Percentiles rank a stretch among this genome's conserved stretches.
These are phyloP conservation scores for Penicillium alfredii DNA, from an alignment of 495 filamentous ascomycete genomes.

Conservation along the genomic window DNA sequence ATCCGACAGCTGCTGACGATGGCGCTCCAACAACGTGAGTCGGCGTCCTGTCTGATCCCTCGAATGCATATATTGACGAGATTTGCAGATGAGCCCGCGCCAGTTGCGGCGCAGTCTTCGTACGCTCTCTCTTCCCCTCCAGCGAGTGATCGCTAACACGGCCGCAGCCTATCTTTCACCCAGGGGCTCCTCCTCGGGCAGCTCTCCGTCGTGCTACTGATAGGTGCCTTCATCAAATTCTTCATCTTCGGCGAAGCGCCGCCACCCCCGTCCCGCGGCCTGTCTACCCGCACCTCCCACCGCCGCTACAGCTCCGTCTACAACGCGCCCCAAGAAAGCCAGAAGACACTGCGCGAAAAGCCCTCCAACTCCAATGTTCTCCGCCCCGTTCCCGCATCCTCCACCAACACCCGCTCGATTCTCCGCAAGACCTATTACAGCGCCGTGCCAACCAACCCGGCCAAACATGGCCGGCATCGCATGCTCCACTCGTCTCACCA, in stretches of 20 bases:
- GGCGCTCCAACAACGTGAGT: conserved; percentile 34
- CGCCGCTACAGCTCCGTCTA: conserved; percentile 57
- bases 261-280: conserved; percentile 69
- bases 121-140: conserved; percentile 19
- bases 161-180: conserved; percentile 15
- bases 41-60: not conserved
- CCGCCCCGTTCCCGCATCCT: conserved; percentile 49
- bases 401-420: conserved; percentile 79
- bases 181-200: conserved; percentile 93
- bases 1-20: conserved; percentile 31
- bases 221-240: conserved; percentile 97
- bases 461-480: conserved; percentile 41
- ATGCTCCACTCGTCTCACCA: conserved; percentile 70
- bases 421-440: conserved; percentile 97
- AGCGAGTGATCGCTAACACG: conserved; percentile 14
- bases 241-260: conserved; percentile 98
- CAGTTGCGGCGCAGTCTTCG: conserved; percentile 43
- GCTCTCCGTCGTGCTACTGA: conserved; percentile 79
- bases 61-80: conserved; percentile 10
- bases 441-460: conserved; percentile 51
- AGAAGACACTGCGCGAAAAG: conserved; percentile 59
- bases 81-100: conserved; percentile 27
- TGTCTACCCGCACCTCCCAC: conserved; percentile 59
- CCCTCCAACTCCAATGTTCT: conserved; percentile 69
- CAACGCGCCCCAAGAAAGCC: conserved; percentile 26